These are phyloP conservation scores for Chlorella sp. DNA, from an alignment of 139 green algal species.

Conservation along the genomic window DNA sequence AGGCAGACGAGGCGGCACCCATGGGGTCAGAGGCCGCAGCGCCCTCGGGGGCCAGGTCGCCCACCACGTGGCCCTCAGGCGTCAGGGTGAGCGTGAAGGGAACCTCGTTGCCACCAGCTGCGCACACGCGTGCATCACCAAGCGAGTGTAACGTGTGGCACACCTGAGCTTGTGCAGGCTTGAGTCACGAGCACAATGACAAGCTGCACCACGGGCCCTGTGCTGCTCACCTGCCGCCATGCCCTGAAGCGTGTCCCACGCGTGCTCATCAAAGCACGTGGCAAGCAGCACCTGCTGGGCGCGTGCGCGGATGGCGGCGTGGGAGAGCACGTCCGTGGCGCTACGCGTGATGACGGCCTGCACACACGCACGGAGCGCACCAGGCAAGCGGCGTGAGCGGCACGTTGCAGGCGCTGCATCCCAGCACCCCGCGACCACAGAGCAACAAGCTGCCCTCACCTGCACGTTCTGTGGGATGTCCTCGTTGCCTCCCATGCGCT, in stretches of 20 bases:
- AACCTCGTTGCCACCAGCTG: conserved; percentile 5
- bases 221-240: conserved; percentile 19
- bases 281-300: conserved; percentile 70
- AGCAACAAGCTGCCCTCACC: neutral
- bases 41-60: neutral
- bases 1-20: too few species aligned
- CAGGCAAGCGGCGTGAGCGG: neutral
- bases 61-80: conserved; percentile 1
- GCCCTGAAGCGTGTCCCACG: conserved; percentile 33
- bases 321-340: conserved; percentile 74
- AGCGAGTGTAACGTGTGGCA: too few species aligned
- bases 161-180: too few species aligned
- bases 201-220: too few species aligned
- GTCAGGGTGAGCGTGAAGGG: neutral
- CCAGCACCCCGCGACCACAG: neutral
- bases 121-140: too few species aligned
- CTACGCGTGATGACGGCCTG: conserved; percentile 65
- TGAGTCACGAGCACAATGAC: too few species aligned
- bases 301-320: conserved; percentile 86
- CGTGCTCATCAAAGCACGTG: conserved; percentile 59
- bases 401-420: too few species aligned
- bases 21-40: too few species aligned
- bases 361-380: conserved; percentile 30
- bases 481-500: conserved; percentile 72
- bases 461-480: conserved; percentile 72